Percentiles rank a stretch among this genome's conserved stretches.
Conservation (phyloP, 345 rosid species). For the Syzygium jambos region DNA sequence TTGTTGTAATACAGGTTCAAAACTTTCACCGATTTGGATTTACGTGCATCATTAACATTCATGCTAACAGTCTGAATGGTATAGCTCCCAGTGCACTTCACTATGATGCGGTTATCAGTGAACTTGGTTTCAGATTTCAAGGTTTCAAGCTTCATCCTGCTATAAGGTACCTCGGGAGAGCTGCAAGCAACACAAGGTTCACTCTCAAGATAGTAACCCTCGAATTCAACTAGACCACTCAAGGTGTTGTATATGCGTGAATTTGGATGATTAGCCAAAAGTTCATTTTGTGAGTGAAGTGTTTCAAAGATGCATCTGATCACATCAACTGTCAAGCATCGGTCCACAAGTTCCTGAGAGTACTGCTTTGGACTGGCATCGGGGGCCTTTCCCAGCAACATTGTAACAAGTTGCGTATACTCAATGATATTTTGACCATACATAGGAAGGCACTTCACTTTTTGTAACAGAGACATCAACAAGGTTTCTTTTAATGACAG, state of each 20-base stretch:
- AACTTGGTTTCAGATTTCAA: constrained; percentile 97
- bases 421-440: constrained; percentile 96
- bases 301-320: constrained; percentile 79
- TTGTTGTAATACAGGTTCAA: constrained; percentile 93
- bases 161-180: constrained; percentile 96
- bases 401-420: constrained; percentile 81
- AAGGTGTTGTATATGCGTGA: constrained; percentile 90
- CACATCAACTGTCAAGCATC: constrained; percentile 70
- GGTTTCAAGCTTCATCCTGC: constrained; percentile 97
- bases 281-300: constrained; percentile 91
- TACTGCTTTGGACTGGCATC: constrained; percentile 70
- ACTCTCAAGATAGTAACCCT: constrained; percentile 98
- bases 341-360: constrained; percentile 59
- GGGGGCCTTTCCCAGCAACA: constrained; percentile 74
- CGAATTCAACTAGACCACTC: constrained; percentile 92
- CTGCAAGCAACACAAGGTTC: constrained; percentile 99
- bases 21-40: constrained; percentile 95
- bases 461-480: constrained; percentile 59
- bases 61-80: constrained; percentile 92
- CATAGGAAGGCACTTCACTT: constrained; percentile 62
- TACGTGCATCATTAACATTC: constrained; percentile 99
- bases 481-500: constrained; percentile 69
- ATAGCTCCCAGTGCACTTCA: constrained; percentile 97
- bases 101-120: constrained; percentile 94
- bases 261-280: constrained; percentile 97